These are phyloP conservation scores for Quercus ilex DNA, from an alignment of 306 rosid species.

Conservation along the genomic window DNA sequence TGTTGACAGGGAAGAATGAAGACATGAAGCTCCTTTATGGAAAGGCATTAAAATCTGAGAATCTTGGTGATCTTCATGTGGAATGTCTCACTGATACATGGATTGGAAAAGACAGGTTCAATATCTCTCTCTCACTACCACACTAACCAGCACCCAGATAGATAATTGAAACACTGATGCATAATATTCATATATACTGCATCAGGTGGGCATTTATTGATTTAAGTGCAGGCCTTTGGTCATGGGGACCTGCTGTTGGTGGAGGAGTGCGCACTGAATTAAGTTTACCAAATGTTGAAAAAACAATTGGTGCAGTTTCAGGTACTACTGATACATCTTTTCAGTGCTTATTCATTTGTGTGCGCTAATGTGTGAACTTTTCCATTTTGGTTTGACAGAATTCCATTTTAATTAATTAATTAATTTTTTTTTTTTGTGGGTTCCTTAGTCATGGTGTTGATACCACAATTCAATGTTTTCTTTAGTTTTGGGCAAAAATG, in stretches of 20 bases:
- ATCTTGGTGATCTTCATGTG: constrained; percentile 56
- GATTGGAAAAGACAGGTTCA: constrained; percentile 91
- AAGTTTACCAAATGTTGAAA: constrained; percentile 80
- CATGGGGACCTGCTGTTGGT: constrained; percentile 99
- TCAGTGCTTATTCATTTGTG: neutral
- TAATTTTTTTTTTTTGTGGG: neutral
- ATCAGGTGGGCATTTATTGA: constrained; percentile 93
- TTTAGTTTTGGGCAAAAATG: neutral
- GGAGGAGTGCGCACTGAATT: constrained; percentile 95
- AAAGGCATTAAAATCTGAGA: constrained; percentile 63
- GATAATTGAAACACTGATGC: neutral
- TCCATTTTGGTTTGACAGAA: neutral
- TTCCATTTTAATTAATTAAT: neutral
- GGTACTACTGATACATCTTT: constrained; percentile 36
- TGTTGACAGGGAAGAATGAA: constrained; percentile 71
- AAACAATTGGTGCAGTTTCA: constrained; percentile 79
- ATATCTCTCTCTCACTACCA: neutral
- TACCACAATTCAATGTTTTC: neutral
- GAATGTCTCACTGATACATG: constrained; percentile 96
- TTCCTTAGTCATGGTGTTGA: neutral
- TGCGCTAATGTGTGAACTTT: neutral
- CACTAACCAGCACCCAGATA: neutral
- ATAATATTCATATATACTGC: constrained; percentile 12
- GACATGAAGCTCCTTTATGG: constrained; percentile 58
- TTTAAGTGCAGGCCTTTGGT: constrained; percentile 92